A percentile compares a stretch with the other conserved stretches of the same genome.
These are phyloP conservation scores for Omphalea diandra DNA, from an alignment of 441 rosid species.

Conservation along the genomic window DNA sequence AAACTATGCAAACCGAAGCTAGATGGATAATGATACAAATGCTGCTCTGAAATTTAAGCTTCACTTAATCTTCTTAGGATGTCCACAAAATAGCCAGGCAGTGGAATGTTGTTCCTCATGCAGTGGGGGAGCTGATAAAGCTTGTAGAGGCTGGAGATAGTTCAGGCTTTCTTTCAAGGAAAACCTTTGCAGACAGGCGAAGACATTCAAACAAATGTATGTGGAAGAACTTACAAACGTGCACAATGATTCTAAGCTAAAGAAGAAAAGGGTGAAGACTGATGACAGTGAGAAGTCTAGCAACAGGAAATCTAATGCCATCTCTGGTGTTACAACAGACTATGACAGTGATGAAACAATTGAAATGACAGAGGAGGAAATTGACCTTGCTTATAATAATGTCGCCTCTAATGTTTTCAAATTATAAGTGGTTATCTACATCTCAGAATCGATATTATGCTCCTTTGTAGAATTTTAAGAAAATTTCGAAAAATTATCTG, in stretches of 20 bases:
- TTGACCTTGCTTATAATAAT: constrained; percentile 49
- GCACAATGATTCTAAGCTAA: constrained; percentile 17
- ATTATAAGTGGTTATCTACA: background rate
- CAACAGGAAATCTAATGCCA: constrained; percentile 21
- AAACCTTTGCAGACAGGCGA: constrained; percentile 54
- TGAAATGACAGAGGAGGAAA: constrained; percentile 95
- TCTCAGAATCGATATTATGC: background rate
- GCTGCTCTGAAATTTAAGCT: background rate
- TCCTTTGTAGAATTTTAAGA: background rate
- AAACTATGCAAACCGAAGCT: background rate
- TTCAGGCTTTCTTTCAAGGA: constrained; percentile 37
- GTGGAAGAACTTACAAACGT: constrained; percentile 45
- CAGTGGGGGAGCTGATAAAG: constrained; percentile 70
- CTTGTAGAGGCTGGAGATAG: constrained; percentile 35
- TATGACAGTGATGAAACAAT: constrained; percentile 87
- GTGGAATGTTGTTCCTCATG: constrained; percentile 87
- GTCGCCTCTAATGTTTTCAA: constrained; percentile 39
- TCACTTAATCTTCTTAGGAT: constrained; percentile 42
- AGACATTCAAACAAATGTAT: constrained; percentile 59
- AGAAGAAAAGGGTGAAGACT: constrained; percentile 28
- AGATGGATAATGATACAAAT: background rate
- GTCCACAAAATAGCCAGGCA: constrained; percentile 51
- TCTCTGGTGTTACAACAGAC: constrained; percentile 27
- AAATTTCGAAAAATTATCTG: background rate
- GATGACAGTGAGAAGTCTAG: constrained; percentile 20